phyloP scores from a whole-genome alignment of 495 filamentous ascomycete genomes.

The Diplogelasinospora grovesii region DNA sequence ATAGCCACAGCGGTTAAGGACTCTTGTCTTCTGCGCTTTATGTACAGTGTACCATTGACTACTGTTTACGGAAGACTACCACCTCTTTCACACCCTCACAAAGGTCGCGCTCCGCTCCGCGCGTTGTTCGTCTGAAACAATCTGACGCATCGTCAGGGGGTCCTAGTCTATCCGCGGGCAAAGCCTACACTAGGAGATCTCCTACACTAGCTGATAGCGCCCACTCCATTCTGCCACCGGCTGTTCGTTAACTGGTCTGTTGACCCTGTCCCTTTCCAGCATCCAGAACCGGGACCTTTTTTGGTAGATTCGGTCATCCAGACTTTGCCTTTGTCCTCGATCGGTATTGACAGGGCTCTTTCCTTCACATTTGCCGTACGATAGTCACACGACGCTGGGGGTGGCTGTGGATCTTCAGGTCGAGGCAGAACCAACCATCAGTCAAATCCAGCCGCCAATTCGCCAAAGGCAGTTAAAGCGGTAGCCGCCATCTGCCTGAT shows the following conservation, averaged over 20 bases:
- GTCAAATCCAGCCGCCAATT: background rate
- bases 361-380: background rate
- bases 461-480: background rate
- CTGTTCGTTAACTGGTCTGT: constrained; percentile 5
- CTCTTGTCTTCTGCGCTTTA: too few species aligned
- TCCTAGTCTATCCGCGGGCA: too few species aligned
- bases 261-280: constrained; percentile 2
- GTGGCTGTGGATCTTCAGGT: background rate
- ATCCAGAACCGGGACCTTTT: too few species aligned
- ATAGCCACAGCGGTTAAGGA: too few species aligned
- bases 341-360: background rate
- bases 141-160: constrained; percentile 27
- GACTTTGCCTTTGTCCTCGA: background rate
- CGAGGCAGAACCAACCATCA: background rate
- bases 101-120: too few species aligned
- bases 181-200: too few species aligned
- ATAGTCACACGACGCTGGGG: background rate
- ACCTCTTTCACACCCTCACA: too few species aligned
- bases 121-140: constrained; percentile 23
- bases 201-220: constrained; percentile 10
- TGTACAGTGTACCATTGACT: too few species aligned
- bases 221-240: constrained; percentile 9
- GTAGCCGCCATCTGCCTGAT: background rate
- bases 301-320: constrained; percentile 6
- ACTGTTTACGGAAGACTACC: too few species aligned